phyloP scores from a whole-genome alignment of 2,329 filamentous ascomycete genomes.

The Lithohypha guttulata region DNA sequence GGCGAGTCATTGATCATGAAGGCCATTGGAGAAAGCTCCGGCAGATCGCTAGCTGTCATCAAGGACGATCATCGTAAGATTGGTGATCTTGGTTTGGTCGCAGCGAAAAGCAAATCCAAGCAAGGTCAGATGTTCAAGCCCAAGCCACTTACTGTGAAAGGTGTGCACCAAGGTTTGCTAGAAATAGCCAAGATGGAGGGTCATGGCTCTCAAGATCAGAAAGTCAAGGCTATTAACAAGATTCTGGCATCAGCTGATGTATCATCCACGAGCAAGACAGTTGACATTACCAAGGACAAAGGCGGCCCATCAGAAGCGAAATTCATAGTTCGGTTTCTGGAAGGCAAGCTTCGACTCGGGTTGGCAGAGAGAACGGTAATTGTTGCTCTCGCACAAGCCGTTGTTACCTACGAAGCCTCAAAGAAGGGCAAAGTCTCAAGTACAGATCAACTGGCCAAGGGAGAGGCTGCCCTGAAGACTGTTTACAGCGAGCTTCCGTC shows the following conservation, averaged over 20 bases:
- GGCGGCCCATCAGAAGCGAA: conserved; percentile 92
- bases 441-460: conserved; percentile 67
- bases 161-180: conserved; percentile 80
- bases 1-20: conserved; percentile 99
- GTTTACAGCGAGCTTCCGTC: conserved; percentile 91
- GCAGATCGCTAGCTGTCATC: conserved; percentile 76
- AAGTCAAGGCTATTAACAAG: conserved; percentile 93
- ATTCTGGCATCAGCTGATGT: conserved; percentile 83
- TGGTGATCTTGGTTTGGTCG: conserved; percentile 86
- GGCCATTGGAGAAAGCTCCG: conserved; percentile 88
- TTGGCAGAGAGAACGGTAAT: conserved; percentile 87
- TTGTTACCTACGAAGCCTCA: conserved; percentile 73
- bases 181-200: conserved; percentile 78
- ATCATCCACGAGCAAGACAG: conserved; percentile 55
- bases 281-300: conserved; percentile 86
- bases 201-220: conserved; percentile 76
- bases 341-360: conserved; percentile 85
- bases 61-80: conserved; percentile 95
- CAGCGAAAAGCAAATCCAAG: conserved; percentile 87
- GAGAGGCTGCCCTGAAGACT: conserved; percentile 75
- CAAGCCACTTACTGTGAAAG: conserved; percentile 74
- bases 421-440: conserved; percentile 55
- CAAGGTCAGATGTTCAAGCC: conserved; percentile 99
- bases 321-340: conserved; percentile 81
- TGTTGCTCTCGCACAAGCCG: conserved; percentile 77